Evolutionary conservation across 495 filamentous ascomycete genomes (phyloP), one percentile per base, ranked within the genome.

Genomic region (Pyronema omphalodes): DNA sequence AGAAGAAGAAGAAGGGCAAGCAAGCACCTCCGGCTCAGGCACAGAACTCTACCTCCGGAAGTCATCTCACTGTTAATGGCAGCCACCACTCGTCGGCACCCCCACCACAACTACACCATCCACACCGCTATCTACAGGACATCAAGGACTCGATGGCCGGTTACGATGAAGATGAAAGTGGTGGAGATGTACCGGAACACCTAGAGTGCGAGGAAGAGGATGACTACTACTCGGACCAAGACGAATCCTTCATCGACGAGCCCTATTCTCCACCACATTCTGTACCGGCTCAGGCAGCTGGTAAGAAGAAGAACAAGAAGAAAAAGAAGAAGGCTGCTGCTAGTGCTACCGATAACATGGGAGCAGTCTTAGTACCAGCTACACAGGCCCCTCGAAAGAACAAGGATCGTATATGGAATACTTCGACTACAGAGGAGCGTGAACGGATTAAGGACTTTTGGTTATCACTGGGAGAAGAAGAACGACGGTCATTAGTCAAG

Each of bases 401-500:
- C 19, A 84, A 82, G 64, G 86, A 91, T 58, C 85, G 83, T 66
- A 94, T 98, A 67, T 99, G 91, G 91, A 94, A 96, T 62, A 95
- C 88, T 6, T 88, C 84, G 35, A 88, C 82, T 5, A 76, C 82
- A 53, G 87, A 96, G 67, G 91, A 99, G 67, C 81, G 91, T 11
- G 87, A 95, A 67, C 82, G 91, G 57, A 99, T 99, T 65, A 93
- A 94, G 62, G 85, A 93, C 53, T 99, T 96, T 69, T 99, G 91
- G 91, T 74, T 99, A 36, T 88, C 86, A n/a, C 69, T 99, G 23
- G 86, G 86, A 54, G 93, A 99, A 66, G 83, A 88, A 44, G 89
- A 99, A 55, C 80, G 91, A 50, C 86, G 89, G 57, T 86, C 85
- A 4, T 71, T 99, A 39, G 88, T 99, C 57, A 94, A 94, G 67